A percentile compares a stretch with the other conserved stretches of the same genome.
Evolutionary conservation across 2,329 filamentous ascomycete species (phyloP).

Genomic region (Piedraia hortae): DNA sequence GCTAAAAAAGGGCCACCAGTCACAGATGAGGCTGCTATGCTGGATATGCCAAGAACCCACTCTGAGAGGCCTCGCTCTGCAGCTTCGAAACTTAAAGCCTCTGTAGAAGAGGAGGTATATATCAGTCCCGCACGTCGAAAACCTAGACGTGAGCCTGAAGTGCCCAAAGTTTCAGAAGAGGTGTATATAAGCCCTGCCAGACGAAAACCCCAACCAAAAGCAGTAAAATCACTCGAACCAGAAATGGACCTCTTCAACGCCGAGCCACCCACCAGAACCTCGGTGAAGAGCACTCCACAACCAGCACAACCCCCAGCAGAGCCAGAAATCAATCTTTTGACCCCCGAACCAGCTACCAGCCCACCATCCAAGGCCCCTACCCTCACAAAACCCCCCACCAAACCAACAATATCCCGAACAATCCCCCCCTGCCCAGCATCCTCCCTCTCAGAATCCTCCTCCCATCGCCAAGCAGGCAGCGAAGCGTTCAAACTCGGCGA

Average conservation of each 20-base stretch:
- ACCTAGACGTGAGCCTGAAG: no score
- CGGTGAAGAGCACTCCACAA: conserved; percentile 56
- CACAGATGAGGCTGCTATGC: conserved; percentile 40
- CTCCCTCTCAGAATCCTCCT: conserved; percentile 47
- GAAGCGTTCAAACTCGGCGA: conserved; percentile 86
- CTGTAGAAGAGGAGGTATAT: no score
- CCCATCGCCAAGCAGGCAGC: conserved; percentile 52
- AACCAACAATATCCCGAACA: conserved; percentile 27
- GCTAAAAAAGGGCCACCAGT: conserved; percentile 6
- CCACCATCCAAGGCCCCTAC: conserved; percentile 10
- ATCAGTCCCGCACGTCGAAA: conserved; percentile 4
- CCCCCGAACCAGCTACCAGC: conserved; percentile 1
- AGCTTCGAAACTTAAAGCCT: conserved; percentile 6
- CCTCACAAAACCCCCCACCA: conserved; percentile 19
- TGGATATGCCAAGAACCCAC: conserved; percentile 32
- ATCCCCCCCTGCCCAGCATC: conserved; percentile 41
- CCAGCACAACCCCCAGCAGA: conserved; percentile 27
- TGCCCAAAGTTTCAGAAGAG: no score
- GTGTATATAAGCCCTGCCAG: conserved; percentile 12
- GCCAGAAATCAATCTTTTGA: conserved; percentile 12
- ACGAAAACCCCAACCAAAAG: conserved; percentile 15
- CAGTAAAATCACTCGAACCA: conserved; percentile 15
- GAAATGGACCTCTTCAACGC: conserved; percentile 15
- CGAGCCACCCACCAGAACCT: conserved; percentile 40
- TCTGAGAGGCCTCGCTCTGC: conserved; percentile 12